Percentiles rank a stretch among this genome's conserved stretches.
Conservation (phyloP, 306 rosid genomes). For the peach (Prunus persica) region DNA sequence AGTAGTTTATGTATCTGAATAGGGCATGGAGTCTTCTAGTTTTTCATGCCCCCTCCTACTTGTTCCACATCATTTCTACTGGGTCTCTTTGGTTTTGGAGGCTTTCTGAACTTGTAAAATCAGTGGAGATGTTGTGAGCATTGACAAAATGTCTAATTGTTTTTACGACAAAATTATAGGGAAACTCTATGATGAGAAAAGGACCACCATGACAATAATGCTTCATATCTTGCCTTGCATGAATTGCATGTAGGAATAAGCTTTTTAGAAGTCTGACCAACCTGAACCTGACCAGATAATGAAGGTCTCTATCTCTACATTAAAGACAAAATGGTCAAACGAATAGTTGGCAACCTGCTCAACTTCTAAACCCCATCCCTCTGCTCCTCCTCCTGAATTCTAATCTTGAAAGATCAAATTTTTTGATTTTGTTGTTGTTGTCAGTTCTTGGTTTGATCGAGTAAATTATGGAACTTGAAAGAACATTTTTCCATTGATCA, state of each 20-base stretch:
- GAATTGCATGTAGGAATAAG: neutral
- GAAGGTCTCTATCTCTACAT: neutral
- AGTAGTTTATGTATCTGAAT: neutral
- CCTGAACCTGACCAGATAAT: neutral
- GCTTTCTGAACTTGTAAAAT: neutral
- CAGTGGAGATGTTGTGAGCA: neutral
- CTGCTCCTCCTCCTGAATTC: neutral
- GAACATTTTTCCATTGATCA: neutral
- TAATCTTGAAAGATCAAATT: neutral
- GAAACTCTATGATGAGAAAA: neutral
- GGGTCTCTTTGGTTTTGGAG: neutral
- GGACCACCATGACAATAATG: neutral
- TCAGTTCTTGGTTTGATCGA: neutral
- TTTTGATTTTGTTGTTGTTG: neutral
- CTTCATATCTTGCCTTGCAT: neutral
- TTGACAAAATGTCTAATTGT: neutral
- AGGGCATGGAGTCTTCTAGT: neutral
- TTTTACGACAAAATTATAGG: neutral
- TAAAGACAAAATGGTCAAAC: neutral
- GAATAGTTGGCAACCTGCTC: conserved; percentile 2
- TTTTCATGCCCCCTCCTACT: neutral
- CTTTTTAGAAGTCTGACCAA: neutral
- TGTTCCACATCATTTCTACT: neutral
- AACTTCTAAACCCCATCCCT: neutral
- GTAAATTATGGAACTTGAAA: neutral